Base-by-base conservation (phyloP, 257 asterid genomes). In the Verbascum thapsus region DNA sequence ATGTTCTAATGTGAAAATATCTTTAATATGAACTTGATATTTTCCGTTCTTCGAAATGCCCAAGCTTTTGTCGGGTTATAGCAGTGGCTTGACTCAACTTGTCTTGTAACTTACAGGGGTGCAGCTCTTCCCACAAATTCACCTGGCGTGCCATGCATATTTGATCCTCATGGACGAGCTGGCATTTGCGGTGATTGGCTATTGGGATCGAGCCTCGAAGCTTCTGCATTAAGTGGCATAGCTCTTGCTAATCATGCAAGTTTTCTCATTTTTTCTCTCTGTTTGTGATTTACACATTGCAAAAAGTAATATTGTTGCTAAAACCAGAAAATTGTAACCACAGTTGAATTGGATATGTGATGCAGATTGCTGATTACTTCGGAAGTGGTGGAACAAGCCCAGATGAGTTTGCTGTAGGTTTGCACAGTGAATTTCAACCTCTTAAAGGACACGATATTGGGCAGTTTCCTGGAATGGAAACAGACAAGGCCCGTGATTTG, bases 141-240 rank as follows among this genome's bases (percentile, higher is more conserved):
- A 20, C 97, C 98, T 8, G 80, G 81, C 43, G 53, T 85, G 38
- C 95, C 97, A 3, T 92, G 95, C 87, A 85, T 92, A 71, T 92
- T 92, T 61, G 98, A 92, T 80, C 91, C 98, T 51, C 83, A 20
- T 58, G 98, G 98, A 78, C 81, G 98, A 71, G 94, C 97, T 50
- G 98, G 98, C 73, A 85, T 92, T 52, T 92, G 98, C 50, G 98
- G 98, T 66, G 98, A 92, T 76, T 92, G 97, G 98, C 81, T 92
- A 54, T 62, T 85, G 63, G 98, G 98, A 16, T 92, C 97, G 58
- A 92, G 89, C 74, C 58, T 92, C 72, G 98, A 92, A 76, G 79
- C 95, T 69, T 92, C 98, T 62, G 97, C 95, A 38, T 76, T 87
- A 73, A 92, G 98, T 70, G 98, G 98, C 75, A 85, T 89, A 75